Base-by-base conservation (phyloP, 2,329 filamentous ascomycete genomes). In the Colletotrichum spaethianum region DNA sequence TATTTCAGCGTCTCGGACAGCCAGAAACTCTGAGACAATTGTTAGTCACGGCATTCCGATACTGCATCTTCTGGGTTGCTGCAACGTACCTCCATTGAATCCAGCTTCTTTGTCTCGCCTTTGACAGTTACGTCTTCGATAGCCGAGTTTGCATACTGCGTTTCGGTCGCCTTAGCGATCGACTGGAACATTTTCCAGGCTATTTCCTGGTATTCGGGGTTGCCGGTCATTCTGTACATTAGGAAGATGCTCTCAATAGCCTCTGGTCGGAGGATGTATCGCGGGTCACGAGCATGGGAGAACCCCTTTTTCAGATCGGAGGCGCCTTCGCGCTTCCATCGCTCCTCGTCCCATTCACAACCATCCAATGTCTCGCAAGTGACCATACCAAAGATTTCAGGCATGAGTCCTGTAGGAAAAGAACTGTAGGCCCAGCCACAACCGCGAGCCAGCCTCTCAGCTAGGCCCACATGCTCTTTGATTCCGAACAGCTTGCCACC, bases 1-100 rank as follows among this genome's bases (percentile, higher is more conserved):
- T 94, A 94, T 81, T 94, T 94, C 70, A 94, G 81, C 26, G 92
- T 94, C 83, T 94, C 92, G 0, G 90, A 89, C 76, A 92, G 83
- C 91, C 92, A 94, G 76, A 93, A 94, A 73, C 89, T 92, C 83
- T 94, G 87, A 8, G 46, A 8, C 7, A 23, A 57, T 7, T 3
- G 38, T 73, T 23, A 73, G 60, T 28, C 31, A 36, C 36, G 3
- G 16, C n/a, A 18, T 23, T 42, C 53, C 16, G 23, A 11, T 8
- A 11, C 6, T 18, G 36, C 2, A 8, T 33, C 26, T 23, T 55
- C 75, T 72, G 60, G 57, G 75, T 28, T 59, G n/a, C 36, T 82
- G 9, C 11, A 12, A 55, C 70, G 57, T 53, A 79, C 79, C 77
- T 81, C 79, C 79, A 81, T 81, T 5, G 79, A 79, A 48, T 81